Base-by-base conservation (phyloP, 2,329 filamentous ascomycete species). In the Reticulascus tulasneorum region DNA sequence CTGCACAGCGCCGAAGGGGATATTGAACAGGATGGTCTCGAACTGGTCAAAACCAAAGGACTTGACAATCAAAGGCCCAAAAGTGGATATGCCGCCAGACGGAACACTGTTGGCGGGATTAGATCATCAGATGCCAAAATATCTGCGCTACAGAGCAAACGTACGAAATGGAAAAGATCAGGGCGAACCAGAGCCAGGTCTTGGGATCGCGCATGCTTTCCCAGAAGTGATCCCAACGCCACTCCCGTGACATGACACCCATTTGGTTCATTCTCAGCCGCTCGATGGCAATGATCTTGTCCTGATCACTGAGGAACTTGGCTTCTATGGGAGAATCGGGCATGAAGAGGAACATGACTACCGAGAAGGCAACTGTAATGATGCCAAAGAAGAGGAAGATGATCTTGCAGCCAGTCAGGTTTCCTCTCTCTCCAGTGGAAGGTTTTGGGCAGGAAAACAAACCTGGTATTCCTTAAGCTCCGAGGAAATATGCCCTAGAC, bases 241-340 rank as follows among this genome's bases (percentile, higher is more conserved):
- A 69, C 8, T 56, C 51, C 1, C 59, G 46, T 0, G 56, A 61
- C 7, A 54, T 54, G 9, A 68, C 59, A 0, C 64, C 65, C 45
- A 59, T 63, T 33, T 75, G 71, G 29, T 76, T 75, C 47, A 66
- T 67, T 2, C 71, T 58, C 10, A 76, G 50, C 29, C 77, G 63
- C 48, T 82, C 77, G 9, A 81, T 67, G 0, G 77, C 76, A 9
- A 80, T 57, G 0, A 77, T 48, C 37, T 74, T 79, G 29, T 82
- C 77, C 11, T 73, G 61, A 5, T 71, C 65, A 0, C 58, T 64
- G 3, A 82, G 62, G 31, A 79, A 82, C 15, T 69, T 74, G 2
- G 77, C 69, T 16, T 74, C 67, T 49, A 79, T 70, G 0, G 80
- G 79, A 0, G 76, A 79, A 46, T 84, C 80, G 0, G 81, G 81